Conservation (phyloP, 1,284 basidiomycete species). For the Tilletia horrida region DNA sequence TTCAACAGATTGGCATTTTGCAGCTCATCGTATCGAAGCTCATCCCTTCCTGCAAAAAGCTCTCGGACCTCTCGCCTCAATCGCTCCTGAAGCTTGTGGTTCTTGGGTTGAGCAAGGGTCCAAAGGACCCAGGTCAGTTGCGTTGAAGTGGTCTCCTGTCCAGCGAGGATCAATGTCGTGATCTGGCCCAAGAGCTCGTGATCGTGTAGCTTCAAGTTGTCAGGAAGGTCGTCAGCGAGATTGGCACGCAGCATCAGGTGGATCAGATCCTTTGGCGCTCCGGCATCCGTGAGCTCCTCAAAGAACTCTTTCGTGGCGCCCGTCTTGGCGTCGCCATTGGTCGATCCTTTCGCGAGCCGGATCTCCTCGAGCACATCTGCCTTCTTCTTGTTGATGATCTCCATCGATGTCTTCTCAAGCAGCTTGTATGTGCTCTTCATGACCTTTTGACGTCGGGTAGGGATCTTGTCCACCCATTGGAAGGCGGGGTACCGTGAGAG, state of each 20-base stretch:
- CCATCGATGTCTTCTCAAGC: neutral
- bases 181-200: constrained; percentile 72
- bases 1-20: constrained; percentile 36
- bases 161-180: constrained; percentile 74
- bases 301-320: constrained; percentile 12
- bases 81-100: constrained; percentile 63
- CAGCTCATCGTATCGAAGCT: constrained; percentile 28
- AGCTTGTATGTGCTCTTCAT: neutral
- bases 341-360: neutral
- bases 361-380: constrained; percentile 6
- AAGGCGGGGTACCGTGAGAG: constrained; percentile 6
- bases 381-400: constrained; percentile 10
- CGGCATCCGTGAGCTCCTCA: neutral
- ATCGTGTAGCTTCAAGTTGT: constrained; percentile 63
- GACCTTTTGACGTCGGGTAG: neutral
- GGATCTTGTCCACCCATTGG: constrained; percentile 8
- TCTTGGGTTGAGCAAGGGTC: constrained; percentile 62
- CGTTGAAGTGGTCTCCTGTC: constrained; percentile 76
- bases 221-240: constrained; percentile 40
- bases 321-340: neutral
- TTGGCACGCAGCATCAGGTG: constrained; percentile 49
- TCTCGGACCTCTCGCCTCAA: constrained; percentile 29
- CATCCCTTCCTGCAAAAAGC: constrained; percentile 21
- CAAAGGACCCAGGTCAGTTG: constrained; percentile 72
- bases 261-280: constrained; percentile 38